Percentiles rank a stretch among this genome's conserved stretches.
phyloP scores from a whole-genome alignment of 345 rosid genomes.

The Dipteronia sinensis region DNA sequence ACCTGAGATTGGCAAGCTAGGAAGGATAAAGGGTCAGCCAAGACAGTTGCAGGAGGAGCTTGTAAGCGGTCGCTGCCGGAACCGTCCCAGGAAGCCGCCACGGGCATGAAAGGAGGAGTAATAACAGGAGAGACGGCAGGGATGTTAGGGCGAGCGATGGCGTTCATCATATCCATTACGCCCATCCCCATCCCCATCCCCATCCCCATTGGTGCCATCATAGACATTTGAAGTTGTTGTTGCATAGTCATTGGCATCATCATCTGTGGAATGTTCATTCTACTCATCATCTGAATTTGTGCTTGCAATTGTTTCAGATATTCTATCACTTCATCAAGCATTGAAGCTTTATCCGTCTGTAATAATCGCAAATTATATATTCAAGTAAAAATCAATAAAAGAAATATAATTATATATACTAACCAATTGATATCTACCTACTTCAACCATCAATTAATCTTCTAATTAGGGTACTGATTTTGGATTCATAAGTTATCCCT shows the following conservation, averaged over 20 bases:
- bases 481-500: no score
- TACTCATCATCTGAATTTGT: constrained; percentile 77
- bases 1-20: constrained; percentile 81
- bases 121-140: constrained; percentile 44
- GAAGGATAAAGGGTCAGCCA: constrained; percentile 69
- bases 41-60: constrained; percentile 32
- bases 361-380: no score
- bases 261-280: constrained; percentile 75
- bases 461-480: no score
- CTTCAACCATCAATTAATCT: no score
- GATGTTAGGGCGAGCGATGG: constrained; percentile 51
- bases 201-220: constrained; percentile 73
- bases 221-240: constrained; percentile 81
- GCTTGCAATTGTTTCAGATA: constrained; percentile 89
- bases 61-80: constrained; percentile 39
- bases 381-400: no score
- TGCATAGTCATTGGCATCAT: constrained; percentile 85
- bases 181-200: constrained; percentile 63
- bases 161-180: constrained; percentile 70
- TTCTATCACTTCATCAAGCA: constrained; percentile 96
- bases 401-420: no score
- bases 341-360: constrained; percentile 97
- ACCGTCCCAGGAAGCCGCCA: constrained; percentile 64
- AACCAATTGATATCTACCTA: no score
- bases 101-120: constrained; percentile 61